Percentiles rank a stretch among this genome's conserved stretches.
Evolutionary conservation across 2,329 filamentous ascomycete genomes (phyloP).

Genomic region (Emergomyces orientalis): DNA sequence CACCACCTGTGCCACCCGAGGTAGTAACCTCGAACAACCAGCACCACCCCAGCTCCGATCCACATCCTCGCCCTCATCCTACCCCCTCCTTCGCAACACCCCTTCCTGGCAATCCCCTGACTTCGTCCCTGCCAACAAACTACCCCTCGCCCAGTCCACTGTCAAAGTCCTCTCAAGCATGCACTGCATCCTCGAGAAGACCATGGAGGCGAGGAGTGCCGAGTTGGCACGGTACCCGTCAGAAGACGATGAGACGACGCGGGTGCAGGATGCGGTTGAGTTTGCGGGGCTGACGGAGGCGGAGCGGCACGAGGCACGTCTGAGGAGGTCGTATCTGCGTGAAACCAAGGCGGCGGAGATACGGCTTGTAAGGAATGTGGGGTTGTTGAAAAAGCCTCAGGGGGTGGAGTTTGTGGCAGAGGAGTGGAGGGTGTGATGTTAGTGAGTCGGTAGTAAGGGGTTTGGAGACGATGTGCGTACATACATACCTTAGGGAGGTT

Average conservation of each 20-base stretch:
- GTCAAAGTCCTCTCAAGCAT: constrained; percentile 88
- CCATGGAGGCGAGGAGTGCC: constrained; percentile 55
- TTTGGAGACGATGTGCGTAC: background rate
- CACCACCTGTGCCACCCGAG: constrained; percentile 3
- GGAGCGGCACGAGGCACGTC: constrained; percentile 39
- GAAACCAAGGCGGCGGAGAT: constrained; percentile 82
- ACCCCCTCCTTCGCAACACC: constrained; percentile 41
- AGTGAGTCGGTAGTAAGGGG: background rate
- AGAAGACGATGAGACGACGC: constrained; percentile 17
- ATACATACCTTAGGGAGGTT: background rate
- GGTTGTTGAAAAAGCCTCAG: constrained; percentile 56
- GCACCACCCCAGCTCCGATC: constrained; percentile 11
- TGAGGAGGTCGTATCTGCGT: constrained; percentile 56
- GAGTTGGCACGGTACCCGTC: constrained; percentile 43
- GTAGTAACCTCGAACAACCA: background rate
- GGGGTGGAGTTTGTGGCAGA: constrained; percentile 34
- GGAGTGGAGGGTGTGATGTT: constrained; percentile 23
- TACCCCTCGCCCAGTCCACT: constrained; percentile 74
- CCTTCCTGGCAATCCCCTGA: constrained; percentile 71
- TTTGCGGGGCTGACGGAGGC: constrained; percentile 21
- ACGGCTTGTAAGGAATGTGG: constrained; percentile 65
- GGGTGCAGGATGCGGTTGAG: background rate
- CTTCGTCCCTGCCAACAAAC: constrained; percentile 54
- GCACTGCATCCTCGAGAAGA: constrained; percentile 69
- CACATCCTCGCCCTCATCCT: constrained; percentile 22